Evolutionary conservation across 164 flowering plant species (phyloP).

Genomic region (Aristolochia fimbriata): DNA sequence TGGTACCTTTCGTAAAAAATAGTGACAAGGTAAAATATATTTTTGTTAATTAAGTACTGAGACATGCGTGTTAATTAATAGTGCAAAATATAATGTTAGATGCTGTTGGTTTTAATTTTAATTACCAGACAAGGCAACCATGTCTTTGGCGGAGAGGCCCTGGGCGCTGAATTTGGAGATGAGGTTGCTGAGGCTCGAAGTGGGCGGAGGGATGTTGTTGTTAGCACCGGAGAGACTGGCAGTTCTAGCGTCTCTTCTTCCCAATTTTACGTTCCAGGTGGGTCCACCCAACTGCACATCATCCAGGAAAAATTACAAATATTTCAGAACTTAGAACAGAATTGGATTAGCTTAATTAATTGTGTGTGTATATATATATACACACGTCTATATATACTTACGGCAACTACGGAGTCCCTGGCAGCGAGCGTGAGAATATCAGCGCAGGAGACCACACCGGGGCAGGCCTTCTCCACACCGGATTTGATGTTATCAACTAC

Average conservation of each 20-base stretch:
- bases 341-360: too few species aligned
- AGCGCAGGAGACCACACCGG: slow-evolving; percentile 37
- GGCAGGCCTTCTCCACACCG: slow-evolving; percentile 24
- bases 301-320: neutral
- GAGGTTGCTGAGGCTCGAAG: slow-evolving; percentile 16
- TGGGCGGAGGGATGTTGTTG: slow-evolving; percentile 22
- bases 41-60: too few species aligned
- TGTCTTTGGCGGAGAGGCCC: slow-evolving; percentile 23
- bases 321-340: neutral
- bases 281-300: slow-evolving; percentile 26
- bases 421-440: slow-evolving; percentile 37
- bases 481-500: slow-evolving; percentile 31
- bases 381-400: too few species aligned
- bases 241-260: slow-evolving; percentile 33
- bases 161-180: slow-evolving; percentile 20
- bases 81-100: too few species aligned
- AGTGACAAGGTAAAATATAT: too few species aligned
- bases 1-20: too few species aligned
- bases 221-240: slow-evolving; percentile 32
- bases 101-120: too few species aligned
- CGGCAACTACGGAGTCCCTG: slow-evolving; percentile 21
- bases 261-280: slow-evolving; percentile 25
- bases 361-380: too few species aligned
- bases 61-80: too few species aligned
- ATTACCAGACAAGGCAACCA: slow-evolving; percentile 20